A percentile compares a stretch with the other conserved stretches of the same genome.
These are phyloP conservation scores for Kalmanozyma brasiliensis DNA, from an alignment of 1,284 basidiomycete genomes.

Conservation along the genomic window DNA sequence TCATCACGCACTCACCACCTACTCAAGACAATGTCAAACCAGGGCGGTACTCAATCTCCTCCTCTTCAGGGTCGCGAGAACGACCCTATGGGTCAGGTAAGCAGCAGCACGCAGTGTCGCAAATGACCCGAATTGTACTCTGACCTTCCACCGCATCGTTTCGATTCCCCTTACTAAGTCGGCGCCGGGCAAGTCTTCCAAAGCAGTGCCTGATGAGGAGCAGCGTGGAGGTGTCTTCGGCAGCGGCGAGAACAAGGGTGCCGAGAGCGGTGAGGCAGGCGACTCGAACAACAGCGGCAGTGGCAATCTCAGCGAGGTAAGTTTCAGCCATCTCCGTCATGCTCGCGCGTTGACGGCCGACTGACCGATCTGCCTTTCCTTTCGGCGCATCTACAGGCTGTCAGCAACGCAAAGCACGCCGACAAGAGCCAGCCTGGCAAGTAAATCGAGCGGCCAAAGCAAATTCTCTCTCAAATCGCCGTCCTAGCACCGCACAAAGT, in stretches of 20 bases:
- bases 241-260: conserved; percentile 29
- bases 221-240: conserved; percentile 47
- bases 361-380: background rate
- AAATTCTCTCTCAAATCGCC: too few relatives aligned
- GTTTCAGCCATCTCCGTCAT: background rate
- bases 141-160: too few relatives aligned
- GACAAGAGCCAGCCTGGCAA: conserved; percentile 28
- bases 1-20: background rate
- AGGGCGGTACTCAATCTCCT: conserved; percentile 49
- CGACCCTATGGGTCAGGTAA: conserved; percentile 53
- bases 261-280: conserved; percentile 32
- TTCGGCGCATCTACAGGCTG: conserved; percentile 15
- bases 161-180: conserved; percentile 12
- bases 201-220: conserved; percentile 45
- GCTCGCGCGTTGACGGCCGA: background rate
- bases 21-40: conserved; percentile 25
- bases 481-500: too few relatives aligned
- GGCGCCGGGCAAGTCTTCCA: conserved; percentile 40
- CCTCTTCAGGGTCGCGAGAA: conserved; percentile 49
- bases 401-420: conserved; percentile 45
- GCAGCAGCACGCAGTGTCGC: conserved; percentile 6
- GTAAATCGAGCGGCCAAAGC: conserved; percentile 14
- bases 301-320: conserved; percentile 24
- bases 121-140: too few relatives aligned
- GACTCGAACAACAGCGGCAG: conserved; percentile 17